Evolutionary conservation across 352 stramenopile genomes (phyloP).

Genomic region (Pythium phragmiticola): DNA sequence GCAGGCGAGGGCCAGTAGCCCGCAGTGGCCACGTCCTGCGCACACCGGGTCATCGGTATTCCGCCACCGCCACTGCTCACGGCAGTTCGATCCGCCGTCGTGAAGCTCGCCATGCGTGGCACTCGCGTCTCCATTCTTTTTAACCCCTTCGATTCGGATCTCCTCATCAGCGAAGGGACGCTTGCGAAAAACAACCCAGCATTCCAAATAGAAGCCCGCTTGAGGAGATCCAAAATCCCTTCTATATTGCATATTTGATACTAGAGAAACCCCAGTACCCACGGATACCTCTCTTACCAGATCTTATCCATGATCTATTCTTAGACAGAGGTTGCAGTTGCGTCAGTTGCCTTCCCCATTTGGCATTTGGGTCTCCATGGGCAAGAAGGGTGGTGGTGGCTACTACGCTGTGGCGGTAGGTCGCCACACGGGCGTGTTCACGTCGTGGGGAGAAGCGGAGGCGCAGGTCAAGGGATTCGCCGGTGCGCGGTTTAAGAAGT

Average conservation of each 20-base stretch:
- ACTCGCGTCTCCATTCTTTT: too few species aligned
- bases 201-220: background rate
- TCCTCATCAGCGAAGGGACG: background rate
- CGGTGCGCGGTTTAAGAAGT: slow-evolving; percentile 64
- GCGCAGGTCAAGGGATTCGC: slow-evolving; percentile 58
- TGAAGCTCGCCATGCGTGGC: background rate
- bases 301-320: background rate
- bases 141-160: background rate
- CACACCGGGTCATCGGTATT: background rate
- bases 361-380: slow-evolving; percentile 24
- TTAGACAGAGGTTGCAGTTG: too few species aligned
- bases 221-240: background rate
- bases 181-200: slow-evolving; percentile 1
- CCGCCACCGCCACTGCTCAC: background rate
- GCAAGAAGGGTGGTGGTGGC: slow-evolving; percentile 21
- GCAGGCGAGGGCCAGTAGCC: background rate
- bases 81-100: background rate
- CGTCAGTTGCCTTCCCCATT: too few species aligned
- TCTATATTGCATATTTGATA: background rate
- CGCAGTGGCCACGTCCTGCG: background rate
- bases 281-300: too few species aligned
- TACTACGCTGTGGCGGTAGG: slow-evolving; percentile 68
- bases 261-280: background rate
- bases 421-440: slow-evolving; percentile 52
- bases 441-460: slow-evolving; percentile 44